Evolutionary conservation across 23 red algal genomes (phyloP).

Genomic region (Agarophyton chilense): DNA sequence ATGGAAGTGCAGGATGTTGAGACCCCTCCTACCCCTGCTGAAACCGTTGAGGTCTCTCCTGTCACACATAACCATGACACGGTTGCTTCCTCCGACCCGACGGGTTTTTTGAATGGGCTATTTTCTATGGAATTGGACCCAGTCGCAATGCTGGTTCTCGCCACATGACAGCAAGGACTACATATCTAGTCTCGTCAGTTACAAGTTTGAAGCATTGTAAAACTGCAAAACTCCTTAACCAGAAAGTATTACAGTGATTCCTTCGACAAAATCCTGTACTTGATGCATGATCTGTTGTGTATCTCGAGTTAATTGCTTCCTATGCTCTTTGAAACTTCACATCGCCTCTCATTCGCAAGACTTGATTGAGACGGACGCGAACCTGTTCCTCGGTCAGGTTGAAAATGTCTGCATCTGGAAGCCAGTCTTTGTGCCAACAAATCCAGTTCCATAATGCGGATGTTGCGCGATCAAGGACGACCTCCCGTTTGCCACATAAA

Average conservation of each 20-base stretch:
- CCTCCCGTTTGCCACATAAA: slow-evolving; percentile 29
- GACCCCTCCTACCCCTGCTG: neutral
- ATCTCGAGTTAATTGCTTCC: neutral
- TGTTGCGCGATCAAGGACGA: slow-evolving; percentile 16
- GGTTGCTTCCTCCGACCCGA: neutral
- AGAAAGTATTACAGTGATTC: neutral
- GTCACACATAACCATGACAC: neutral
- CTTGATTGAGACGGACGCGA: neutral
- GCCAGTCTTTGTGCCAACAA: slow-evolving; percentile 6
- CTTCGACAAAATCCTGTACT: neutral
- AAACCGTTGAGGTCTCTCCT: neutral
- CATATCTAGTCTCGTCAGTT: neutral
- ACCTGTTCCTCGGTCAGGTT: slow-evolving; percentile 20
- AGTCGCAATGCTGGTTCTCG: neutral
- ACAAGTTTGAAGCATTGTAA: neutral
- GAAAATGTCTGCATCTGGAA: slow-evolving; percentile 3
- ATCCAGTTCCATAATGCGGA: slow-evolving; percentile 50
- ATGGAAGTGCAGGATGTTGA: neutral
- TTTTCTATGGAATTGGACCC: neutral
- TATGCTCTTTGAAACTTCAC: neutral
- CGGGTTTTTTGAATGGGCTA: neutral
- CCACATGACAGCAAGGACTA: neutral
- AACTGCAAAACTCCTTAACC: neutral
- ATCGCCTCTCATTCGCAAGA: neutral
- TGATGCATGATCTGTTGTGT: neutral